phyloP scores from a whole-genome alignment of 768 basidiomycete genomes.

The Inosperma sp. region DNA sequence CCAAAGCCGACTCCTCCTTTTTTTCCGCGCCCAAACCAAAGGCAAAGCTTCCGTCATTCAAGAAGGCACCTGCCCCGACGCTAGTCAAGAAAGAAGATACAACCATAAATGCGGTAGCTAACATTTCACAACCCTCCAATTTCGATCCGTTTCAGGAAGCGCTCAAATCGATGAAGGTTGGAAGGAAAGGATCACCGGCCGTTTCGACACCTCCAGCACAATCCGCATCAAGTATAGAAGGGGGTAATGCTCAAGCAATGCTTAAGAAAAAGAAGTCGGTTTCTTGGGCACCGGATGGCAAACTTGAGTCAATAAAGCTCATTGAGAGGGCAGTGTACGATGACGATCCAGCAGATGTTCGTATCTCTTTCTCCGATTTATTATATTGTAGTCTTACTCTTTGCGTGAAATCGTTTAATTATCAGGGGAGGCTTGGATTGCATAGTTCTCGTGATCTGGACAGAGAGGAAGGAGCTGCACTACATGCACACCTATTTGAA shows the following conservation, averaged over 20 bases:
- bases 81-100: conserved; percentile 48
- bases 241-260: conserved; percentile 35
- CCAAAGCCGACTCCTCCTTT: conserved; percentile 82
- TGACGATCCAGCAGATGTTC: conserved; percentile 84
- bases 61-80: conserved; percentile 52
- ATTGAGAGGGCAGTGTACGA: conserved; percentile 88
- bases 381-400: conserved; percentile 24
- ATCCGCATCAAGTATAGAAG: conserved; percentile 29
- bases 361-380: conserved; percentile 39
- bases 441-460: conserved; percentile 83
- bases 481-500: conserved; percentile 80
- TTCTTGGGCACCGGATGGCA: conserved; percentile 69
- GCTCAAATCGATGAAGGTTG: conserved; percentile 66
- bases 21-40: conserved; percentile 86
- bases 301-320: conserved; percentile 68
- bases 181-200: conserved; percentile 56
- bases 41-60: conserved; percentile 80
- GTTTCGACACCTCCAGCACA: conserved; percentile 51
- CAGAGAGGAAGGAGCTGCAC: conserved; percentile 79
- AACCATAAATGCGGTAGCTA: conserved; percentile 18
- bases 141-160: conserved; percentile 81
- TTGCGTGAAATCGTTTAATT: conserved; percentile 21
- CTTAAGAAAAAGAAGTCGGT: conserved; percentile 70
- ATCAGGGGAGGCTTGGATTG: conserved; percentile 66
- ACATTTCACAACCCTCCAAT: conserved; percentile 71